Percentiles rank a stretch among this genome's conserved stretches.
Evolutionary conservation across 2,329 filamentous ascomycete species (phyloP).

Genomic region (Ophiosphaerella korrae): DNA sequence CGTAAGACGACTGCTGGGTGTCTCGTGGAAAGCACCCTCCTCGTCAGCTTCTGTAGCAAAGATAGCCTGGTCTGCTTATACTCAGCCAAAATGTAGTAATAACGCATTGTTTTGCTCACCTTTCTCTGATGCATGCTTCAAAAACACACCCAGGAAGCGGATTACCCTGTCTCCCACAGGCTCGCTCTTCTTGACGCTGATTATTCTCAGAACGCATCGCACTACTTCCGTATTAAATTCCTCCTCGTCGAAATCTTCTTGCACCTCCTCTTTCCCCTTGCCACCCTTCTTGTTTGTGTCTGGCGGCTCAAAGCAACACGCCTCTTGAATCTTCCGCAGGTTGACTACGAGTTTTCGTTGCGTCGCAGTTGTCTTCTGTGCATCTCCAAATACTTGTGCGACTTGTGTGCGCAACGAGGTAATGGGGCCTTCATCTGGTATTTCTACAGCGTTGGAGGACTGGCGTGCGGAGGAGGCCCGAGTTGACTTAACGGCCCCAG

Average conservation of each 20-base stretch:
- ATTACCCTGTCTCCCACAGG: constrained; percentile 83
- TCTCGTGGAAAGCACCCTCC: constrained; percentile 76
- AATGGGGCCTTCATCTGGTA: constrained; percentile 74
- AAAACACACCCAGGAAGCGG: constrained; percentile 84
- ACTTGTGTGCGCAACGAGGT: constrained; percentile 76
- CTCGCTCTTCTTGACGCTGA: constrained; percentile 92
- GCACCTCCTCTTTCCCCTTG: constrained; percentile 48
- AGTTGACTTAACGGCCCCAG: constrained; percentile 51
- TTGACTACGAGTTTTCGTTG: constrained; percentile 89
- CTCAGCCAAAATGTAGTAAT: neutral
- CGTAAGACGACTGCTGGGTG: constrained; percentile 80
- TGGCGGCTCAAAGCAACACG: constrained; percentile 67
- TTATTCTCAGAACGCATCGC: constrained; percentile 78
- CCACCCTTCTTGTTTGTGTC: constrained; percentile 53
- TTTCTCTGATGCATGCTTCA: constrained; percentile 70
- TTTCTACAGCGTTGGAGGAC: constrained; percentile 47
- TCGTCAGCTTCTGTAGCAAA: constrained; percentile 58
- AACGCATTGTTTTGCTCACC: constrained; percentile 42
- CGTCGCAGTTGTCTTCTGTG: constrained; percentile 85
- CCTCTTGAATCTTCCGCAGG: constrained; percentile 87
- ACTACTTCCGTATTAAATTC: constrained; percentile 88
- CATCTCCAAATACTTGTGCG: constrained; percentile 62
- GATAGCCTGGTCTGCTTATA: neutral
- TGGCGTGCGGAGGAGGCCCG: constrained; percentile 51
- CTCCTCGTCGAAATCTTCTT: constrained; percentile 75